Evolutionary conservation across 192 early-diverging fungal species (phyloP).

Genomic region (Umbelopsis sp.): DNA sequence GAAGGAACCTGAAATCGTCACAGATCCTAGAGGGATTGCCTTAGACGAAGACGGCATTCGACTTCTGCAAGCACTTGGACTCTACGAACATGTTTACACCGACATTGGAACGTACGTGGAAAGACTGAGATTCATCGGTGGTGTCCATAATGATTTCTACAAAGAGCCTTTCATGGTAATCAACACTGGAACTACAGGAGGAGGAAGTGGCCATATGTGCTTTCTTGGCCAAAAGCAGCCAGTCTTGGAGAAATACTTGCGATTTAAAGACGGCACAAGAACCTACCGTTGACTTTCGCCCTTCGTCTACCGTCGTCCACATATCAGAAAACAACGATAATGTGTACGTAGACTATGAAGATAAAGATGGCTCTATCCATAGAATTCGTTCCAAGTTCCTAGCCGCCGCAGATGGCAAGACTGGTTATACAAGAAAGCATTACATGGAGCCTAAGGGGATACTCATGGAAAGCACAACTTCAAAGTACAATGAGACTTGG

Average conservation of each 20-base stretch:
- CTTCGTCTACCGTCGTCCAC: not conserved
- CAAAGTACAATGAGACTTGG: constrained; percentile 18
- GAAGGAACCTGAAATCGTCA: not conserved
- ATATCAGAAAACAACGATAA: not conserved
- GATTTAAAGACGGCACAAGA: not conserved
- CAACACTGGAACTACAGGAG: not conserved
- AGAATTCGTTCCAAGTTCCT: not conserved
- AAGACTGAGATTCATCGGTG: not conserved
- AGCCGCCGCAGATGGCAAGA: constrained; percentile 15
- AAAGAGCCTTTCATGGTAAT: not conserved
- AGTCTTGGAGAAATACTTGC: not conserved
- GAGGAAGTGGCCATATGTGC: not conserved
- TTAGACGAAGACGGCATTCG: constrained; percentile 16
- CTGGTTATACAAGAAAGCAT: constrained; percentile 4
- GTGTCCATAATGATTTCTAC: not conserved
- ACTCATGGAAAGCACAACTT: not conserved
- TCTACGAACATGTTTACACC: not conserved
- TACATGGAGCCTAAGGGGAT: constrained; percentile 15
- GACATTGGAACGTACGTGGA: constrained; percentile 3
- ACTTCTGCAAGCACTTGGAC: not conserved
- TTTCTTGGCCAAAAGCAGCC: constrained; percentile 13
- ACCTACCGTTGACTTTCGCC: not conserved
- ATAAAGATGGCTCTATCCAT: not conserved
- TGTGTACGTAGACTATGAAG: constrained; percentile 9
- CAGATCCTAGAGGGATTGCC: constrained; percentile 18